These are phyloP conservation scores for Cubamyces sp. DNA, from an alignment of 768 basidiomycete genomes.

Conservation along the genomic window DNA sequence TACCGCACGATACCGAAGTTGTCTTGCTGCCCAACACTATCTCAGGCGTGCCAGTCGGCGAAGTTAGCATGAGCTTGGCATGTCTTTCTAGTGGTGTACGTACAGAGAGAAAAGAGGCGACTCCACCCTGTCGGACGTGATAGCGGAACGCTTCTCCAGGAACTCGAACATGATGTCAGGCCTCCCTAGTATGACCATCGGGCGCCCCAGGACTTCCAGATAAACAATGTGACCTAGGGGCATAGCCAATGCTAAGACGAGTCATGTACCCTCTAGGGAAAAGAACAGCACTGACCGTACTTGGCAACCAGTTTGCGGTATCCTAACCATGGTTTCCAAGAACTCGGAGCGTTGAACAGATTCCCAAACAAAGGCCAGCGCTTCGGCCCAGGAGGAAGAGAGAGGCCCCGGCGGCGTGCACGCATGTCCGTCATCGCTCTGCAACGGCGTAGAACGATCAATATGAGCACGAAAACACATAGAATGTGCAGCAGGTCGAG, in stretches of 20 bases:
- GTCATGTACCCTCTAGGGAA: too few relatives aligned
- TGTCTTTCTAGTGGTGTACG: background rate
- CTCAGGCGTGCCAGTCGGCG: too few relatives aligned
- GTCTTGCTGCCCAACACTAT: constrained; percentile 9
- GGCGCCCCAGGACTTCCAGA: background rate
- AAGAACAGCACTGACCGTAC: constrained; percentile 7
- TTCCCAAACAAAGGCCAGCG: constrained; percentile 3
- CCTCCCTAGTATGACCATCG: constrained; percentile 31
- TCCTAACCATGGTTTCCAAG: background rate
- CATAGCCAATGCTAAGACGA: too few relatives aligned
- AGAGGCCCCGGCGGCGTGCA: background rate
- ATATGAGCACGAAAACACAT: too few relatives aligned
- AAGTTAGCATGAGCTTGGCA: too few relatives aligned
- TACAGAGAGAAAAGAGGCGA: constrained; percentile 4
- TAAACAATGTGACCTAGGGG: constrained; percentile 16
- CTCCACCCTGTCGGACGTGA: constrained; percentile 32
- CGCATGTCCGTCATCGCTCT: too few relatives aligned
- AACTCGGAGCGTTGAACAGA: background rate
- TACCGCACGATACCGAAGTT: constrained; percentile 11
- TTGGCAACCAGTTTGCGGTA: background rate
- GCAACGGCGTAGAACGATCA: too few relatives aligned
- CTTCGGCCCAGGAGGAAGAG: constrained; percentile 4
- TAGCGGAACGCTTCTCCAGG: constrained; percentile 33
- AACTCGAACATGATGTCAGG: constrained; percentile 30
- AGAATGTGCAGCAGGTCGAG: too few relatives aligned